Base-by-base conservation (phyloP, 2,329 filamentous ascomycete species). In the Colletotrichum lindemuthianum region DNA sequence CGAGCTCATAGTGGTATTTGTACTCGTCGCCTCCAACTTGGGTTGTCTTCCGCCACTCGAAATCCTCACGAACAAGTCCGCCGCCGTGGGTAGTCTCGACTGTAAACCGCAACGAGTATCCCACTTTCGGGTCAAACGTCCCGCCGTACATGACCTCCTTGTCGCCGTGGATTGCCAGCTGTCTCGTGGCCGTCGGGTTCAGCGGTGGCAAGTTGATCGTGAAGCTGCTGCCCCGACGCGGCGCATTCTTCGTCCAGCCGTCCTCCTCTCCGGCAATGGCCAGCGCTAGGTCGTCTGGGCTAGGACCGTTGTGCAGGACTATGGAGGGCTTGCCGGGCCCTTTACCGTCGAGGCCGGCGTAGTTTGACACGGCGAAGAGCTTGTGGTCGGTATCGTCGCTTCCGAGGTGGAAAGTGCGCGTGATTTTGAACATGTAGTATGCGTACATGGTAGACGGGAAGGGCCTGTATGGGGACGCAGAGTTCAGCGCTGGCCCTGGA, bases 251-350 rank as follows among this genome's bases (percentile, higher is more conserved):
- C 24, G 9, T 37, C 48, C 49, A 58, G 47, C 41, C n/a, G 8
- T 15, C 15, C 32, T 41, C 59, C 37, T 63, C 53, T 16, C 47
- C 16, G 10, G 24, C 36, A 4, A 32, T 49, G 8, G 52, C 59
- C 12, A 61, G 39, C 2, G 45, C 37, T 10, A 39, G 24, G 24
- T 51, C 37, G 10, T 51, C 34, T 6, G 16, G 34, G 49, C 34
- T 54, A 11, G 58, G 50, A 1, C 58, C 58, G 43, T 60, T 54
- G 36, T 48, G 34, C 8, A 60, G 58, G 16, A 60, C 15, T 6
- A 54, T 13, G 33, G 33, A 54, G 2, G 34, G 41, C 15, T 16
- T 44, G 1, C 58, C 58, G 11, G 50, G 50, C 12, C 49, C 49
- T 12, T 44, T 36, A 8, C 40, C 48, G 16, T 16, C 16, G 9